Base-by-base conservation (phyloP, 108 stramenopile species). In the Cyclostephanos tholiformis region DNA sequence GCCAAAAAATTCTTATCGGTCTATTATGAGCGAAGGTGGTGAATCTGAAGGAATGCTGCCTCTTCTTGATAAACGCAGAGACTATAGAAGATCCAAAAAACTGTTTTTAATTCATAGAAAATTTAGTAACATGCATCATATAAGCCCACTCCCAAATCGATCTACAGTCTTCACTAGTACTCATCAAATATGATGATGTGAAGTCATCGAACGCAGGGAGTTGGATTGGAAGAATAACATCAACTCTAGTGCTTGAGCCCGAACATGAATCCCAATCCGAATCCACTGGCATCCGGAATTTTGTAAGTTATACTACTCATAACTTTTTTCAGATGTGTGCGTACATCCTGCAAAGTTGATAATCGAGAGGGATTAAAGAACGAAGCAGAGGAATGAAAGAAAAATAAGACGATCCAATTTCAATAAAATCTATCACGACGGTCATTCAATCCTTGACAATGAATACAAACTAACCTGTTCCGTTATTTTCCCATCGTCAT, bases 201-300 rank as follows among this genome's bases (percentile, higher is more conserved):
- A 41, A 12, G 41, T 10, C 8, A 1, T 41, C 9, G 9, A 41
- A 41, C 41, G 12, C 41, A 1, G 9, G 12, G 1, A 6, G 36
- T 4, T 4, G 36, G 36, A 12, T 10, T 41, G 0, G 9, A 14
- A 16, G 44, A 14, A 46, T 14, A 16, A 46, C n/a, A n/a, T 0
- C 2, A 16, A 12, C 14, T 16, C 16, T 46, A 46, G 16, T 46
- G 44, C 44, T 16, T 46, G 14, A 95, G 73, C 44, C 95, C 97
- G 30, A 84, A 77, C 77, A 95, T 83, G 79, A 97, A 96, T 20
- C 97, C 95, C 49, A 93, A 69, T 6, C 75, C 63, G 72, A 96
- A 97, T 19, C 97, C 97, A 63, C 90, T 87, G 25, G 92, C 92
- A 57, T 80, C 72, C 13, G 95, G 95, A 58, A 97, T 59, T 51